These are phyloP conservation scores for Licmophora abbreviata DNA, from an alignment of 108 stramenopile species.

Conservation along the genomic window DNA sequence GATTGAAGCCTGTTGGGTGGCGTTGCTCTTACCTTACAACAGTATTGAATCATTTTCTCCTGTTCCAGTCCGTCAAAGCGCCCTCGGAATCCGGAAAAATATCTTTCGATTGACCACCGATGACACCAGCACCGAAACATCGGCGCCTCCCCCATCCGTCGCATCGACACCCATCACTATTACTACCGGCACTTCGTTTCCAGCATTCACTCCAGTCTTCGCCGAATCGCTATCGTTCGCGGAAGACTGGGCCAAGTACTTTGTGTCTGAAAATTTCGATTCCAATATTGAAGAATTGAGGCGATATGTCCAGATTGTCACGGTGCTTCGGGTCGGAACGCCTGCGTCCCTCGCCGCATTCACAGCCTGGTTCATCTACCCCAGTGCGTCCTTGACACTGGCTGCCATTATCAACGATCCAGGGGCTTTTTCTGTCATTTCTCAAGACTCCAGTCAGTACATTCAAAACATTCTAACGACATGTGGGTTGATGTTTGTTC, in stretches of 20 bases:
- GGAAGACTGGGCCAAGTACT: constrained; percentile 1
- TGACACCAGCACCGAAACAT: no score
- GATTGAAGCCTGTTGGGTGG: no score
- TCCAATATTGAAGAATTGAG: constrained; percentile 1
- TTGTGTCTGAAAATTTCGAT: not conserved
- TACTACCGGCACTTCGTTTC: no score
- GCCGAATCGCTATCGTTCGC: no score
- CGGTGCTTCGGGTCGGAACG: constrained; percentile 36
- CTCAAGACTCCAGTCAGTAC: constrained; percentile 75
- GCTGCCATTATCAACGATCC: constrained; percentile 63
- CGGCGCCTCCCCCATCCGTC: no score
- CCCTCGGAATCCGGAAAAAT: no score
- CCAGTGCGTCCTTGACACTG: constrained; percentile 35
- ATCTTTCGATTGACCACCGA: no score
- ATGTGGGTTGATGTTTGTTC: constrained; percentile 61
- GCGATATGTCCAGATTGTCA: constrained; percentile 17
- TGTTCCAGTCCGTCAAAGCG: no score
- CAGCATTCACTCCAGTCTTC: no score
- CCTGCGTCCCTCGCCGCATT: constrained; percentile 47
- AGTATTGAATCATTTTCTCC: no score
- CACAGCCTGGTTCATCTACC: constrained; percentile 44
- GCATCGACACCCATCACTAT: no score
- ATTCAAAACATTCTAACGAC: constrained; percentile 84
- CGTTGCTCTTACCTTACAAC: no score
- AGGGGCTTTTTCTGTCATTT: constrained; percentile 69